Conservation (phyloP, 2,329 filamentous ascomycete genomes). For the Neonectria neomacrospora region DNA sequence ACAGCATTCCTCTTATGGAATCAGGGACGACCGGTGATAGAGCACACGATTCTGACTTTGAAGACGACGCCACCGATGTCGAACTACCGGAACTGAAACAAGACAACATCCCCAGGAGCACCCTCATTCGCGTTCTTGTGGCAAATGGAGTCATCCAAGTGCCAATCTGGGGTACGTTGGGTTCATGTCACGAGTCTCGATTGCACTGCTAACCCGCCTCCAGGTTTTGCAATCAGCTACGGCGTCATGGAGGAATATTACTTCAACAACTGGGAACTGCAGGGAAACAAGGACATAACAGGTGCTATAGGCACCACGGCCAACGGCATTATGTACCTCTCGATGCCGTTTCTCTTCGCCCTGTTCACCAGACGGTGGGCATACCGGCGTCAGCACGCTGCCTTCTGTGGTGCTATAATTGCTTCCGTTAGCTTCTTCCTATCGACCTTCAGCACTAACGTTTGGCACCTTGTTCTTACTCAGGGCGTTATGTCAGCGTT, state of each 20-base stretch:
- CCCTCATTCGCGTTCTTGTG: too few relatives aligned
- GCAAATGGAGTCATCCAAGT: conserved; percentile 2
- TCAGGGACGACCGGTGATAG: too few relatives aligned
- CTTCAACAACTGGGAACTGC: conserved; percentile 22
- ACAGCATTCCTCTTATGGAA: too few relatives aligned
- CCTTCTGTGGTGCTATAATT: conserved; percentile 20
- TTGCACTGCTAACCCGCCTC: not conserved
- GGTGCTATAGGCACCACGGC: conserved; percentile 32
- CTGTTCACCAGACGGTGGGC: conserved; percentile 30
- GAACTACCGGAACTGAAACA: too few relatives aligned
- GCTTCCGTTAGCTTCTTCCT: conserved; percentile 26
- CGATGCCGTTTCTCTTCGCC: conserved; percentile 34
- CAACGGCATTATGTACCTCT: conserved; percentile 35
- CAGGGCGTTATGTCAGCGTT: conserved; percentile 29
- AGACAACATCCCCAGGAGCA: too few relatives aligned
- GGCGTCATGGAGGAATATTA: conserved; percentile 35
- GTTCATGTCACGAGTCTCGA: not conserved
- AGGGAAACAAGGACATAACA: conserved; percentile 20
- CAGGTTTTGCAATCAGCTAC: conserved; percentile 34
- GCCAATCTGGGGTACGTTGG: conserved; percentile 22
- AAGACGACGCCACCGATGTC: too few relatives aligned
- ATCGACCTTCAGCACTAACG: conserved; percentile 25
- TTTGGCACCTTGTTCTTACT: conserved; percentile 30
- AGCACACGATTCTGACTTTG: too few relatives aligned
- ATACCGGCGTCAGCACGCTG: conserved; percentile 21